Evolutionary conservation across 352 stramenopile genomes (phyloP), one percentile per base, ranked within the genome.

Genomic region (Globisporangium canariense): DNA sequence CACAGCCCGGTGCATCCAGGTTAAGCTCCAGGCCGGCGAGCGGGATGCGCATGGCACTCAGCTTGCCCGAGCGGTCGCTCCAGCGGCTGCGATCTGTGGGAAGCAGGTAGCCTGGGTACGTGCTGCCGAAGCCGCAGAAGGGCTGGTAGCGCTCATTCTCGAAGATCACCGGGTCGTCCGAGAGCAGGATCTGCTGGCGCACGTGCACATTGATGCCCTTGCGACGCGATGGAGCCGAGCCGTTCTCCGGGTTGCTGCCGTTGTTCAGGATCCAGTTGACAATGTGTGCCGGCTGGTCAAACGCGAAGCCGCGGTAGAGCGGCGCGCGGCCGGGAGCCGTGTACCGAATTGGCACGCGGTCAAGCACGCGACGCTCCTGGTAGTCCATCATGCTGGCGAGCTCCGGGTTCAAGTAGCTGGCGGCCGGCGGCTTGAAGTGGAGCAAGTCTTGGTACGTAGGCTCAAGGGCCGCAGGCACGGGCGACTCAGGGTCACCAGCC

Each of bases 61-160:
- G 74, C 59, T 83, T 89, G 32, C 87, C 87, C 6, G 82, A 91
- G 10, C 85, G 82, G 69, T 96, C 81, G 40, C 87, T 96, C 87
- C 87, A 96, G 22, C 86, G 85, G 40, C 79, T 86, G 38, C 87
- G 83, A 53, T 96, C 87, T 7, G 84, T 93, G 6, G 85, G 81
- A 28, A 96, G 66, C 41, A 96, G 51, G 62, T 93, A 91, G 4
- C 84, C 86, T 10, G 86, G 86, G 67, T 90, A 94, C 2, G 86
- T 89, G 59, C 79, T 91, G 34, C 87, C 87, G 54, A 88, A 96
- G 25, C 87, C 87, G 47, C 79, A 86, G 64, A 96, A 96, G 3
- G 84, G 85, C 60, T 93, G 86, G 65, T 93, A 96, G 8, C 87
- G 81, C 67, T 96, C 75, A 60, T 96, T 96, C 70, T 96, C 87